phyloP scores from a whole-genome alignment of 768 basidiomycete genomes.

The Fibroporia radiculosa region DNA sequence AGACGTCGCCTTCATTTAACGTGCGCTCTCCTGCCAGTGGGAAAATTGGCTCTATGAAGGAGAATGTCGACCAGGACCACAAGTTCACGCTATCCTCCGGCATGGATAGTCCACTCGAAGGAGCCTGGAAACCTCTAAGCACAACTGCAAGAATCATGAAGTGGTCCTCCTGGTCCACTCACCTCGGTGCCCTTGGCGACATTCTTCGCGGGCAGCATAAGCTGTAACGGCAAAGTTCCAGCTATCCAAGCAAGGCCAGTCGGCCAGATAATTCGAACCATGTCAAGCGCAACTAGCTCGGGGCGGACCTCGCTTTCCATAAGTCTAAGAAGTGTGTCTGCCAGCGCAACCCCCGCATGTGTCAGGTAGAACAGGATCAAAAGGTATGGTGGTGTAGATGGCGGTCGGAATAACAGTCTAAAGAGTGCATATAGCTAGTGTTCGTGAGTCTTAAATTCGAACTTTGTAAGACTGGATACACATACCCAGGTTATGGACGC shows the following conservation, averaged over 20 bases:
- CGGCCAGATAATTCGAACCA: conserved; percentile 28
- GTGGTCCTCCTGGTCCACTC: conserved; percentile 15
- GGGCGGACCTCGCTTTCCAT: conserved; percentile 11
- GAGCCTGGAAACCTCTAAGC: conserved; percentile 38
- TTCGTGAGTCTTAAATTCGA: too few species aligned
- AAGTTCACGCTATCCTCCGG: conserved; percentile 60
- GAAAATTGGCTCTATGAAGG: conserved; percentile 58
- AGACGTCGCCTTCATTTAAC: conserved; percentile 40
- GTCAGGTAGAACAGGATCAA: conserved; percentile 35
- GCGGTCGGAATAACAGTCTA: conserved; percentile 31
- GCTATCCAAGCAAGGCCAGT: conserved; percentile 38
- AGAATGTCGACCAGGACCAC: conserved; percentile 60
- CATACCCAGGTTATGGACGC: conserved; percentile 45
- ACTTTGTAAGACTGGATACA: conserved; percentile 1
- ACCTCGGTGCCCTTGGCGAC: conserved; percentile 45
- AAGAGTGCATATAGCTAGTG: conserved; percentile 40
- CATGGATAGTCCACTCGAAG: conserved; percentile 41
- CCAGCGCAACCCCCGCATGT: conserved; percentile 29
- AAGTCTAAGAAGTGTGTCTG: conserved; percentile 28
- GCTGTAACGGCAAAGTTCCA: conserved; percentile 50
- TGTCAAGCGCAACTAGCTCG: conserved; percentile 17
- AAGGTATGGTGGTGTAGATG: conserved; percentile 46
- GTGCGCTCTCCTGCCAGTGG: conserved; percentile 43
- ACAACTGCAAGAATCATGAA: too few species aligned
- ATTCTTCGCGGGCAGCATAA: conserved; percentile 34